Percentiles rank a stretch among this genome's conserved stretches.
These are phyloP conservation scores for Kurtzmaniella quercitrusa DNA, from an alignment of 1,139 yeast species.

Conservation along the genomic window DNA sequence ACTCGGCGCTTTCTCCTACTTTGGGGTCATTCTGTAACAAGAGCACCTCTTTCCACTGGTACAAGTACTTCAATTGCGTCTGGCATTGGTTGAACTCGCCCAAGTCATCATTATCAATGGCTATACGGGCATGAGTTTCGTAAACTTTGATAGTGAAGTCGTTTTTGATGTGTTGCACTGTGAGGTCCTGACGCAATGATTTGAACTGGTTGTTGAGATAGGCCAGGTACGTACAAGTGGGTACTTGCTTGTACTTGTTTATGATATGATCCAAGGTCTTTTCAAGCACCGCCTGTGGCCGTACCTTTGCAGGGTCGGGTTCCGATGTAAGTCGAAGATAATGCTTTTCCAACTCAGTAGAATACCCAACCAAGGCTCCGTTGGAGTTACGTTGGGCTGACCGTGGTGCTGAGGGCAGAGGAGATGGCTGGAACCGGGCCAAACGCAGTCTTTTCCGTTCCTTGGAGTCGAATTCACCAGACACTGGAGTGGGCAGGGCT, in stretches of 20 bases:
- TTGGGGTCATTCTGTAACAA: constrained; percentile 6
- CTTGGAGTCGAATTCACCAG: constrained; percentile 26
- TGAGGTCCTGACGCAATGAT: constrained; percentile 86
- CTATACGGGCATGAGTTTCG: constrained; percentile 83
- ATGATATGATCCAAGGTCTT: constrained; percentile 55
- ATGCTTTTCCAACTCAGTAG: constrained; percentile 64
- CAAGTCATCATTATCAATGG: constrained; percentile 74
- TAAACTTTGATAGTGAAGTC: constrained; percentile 77
- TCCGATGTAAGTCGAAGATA: constrained; percentile 86
- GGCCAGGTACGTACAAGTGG: constrained; percentile 36
- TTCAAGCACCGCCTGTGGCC: constrained; percentile 64
- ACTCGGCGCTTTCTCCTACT: constrained; percentile 1
- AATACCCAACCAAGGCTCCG: constrained; percentile 56
- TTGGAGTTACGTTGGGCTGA: constrained; percentile 5
- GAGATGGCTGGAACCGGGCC: constrained; percentile 39
- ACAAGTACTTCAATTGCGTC: constrained; percentile 66
- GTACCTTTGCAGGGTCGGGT: constrained; percentile 79
- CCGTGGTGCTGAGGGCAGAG: constrained; percentile 2
- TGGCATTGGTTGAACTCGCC: constrained; percentile 97
- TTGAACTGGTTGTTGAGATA: constrained; percentile 88
- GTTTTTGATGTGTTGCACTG: constrained; percentile 84
- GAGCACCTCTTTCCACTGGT: constrained; percentile 26
- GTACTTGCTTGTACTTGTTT: constrained; percentile 47
- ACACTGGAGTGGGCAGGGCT: background rate
- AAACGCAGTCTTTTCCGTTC: constrained; percentile 43